Evolutionary conservation across 148 eudicot genomes (phyloP), one percentile per base, ranked within the genome.

Genomic region (Vaccinium corymbosum): DNA sequence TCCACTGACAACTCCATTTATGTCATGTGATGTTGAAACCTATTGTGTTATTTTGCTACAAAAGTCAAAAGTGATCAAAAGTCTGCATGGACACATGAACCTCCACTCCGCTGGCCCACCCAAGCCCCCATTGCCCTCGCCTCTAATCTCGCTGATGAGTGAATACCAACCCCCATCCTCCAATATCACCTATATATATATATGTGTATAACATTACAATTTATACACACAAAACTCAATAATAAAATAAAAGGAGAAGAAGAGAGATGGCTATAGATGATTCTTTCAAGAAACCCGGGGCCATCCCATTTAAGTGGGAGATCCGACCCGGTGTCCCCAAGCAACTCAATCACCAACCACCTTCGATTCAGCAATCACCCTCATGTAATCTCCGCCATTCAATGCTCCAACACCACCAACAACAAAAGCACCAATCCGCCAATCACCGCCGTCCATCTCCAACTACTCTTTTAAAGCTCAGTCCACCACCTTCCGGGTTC

Each of bases 241-340:
- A 14, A 12, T 2, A 51, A 14, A 14, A 12, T 2, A 29, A 14
- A 7, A 0, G 9, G 4, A 4, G 59, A 55, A 59, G 53, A 22
- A 7, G 61, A 46, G 22, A 16, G 77, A 88, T 88, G 88, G 74
- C 50, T 12, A 79, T 78, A 19, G 92, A 93, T 46, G 95, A 90
- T 57, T 90, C 93, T 2, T 93, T 91, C 85, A 89, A 81, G 83
- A 89, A 86, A 59, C 90, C 90, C 9, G 93, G 93, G 71, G 79
- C 91, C 1, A 27, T 93, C 25, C 95, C 95, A 38, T 93, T 93
- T 89, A 86, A 90, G 61, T 93, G 95, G 95, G 95, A 93, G 90
- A 89, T 88, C 85, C 89, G 90, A 75, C 95, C 93, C 82, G 95
- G 95, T 15, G 92, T 93, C 0, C 93, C 95, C 59, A 93, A 93